These are phyloP conservation scores for Hypoxylon sp. DNA, from an alignment of 2,329 filamentous ascomycete species.

Conservation along the genomic window DNA sequence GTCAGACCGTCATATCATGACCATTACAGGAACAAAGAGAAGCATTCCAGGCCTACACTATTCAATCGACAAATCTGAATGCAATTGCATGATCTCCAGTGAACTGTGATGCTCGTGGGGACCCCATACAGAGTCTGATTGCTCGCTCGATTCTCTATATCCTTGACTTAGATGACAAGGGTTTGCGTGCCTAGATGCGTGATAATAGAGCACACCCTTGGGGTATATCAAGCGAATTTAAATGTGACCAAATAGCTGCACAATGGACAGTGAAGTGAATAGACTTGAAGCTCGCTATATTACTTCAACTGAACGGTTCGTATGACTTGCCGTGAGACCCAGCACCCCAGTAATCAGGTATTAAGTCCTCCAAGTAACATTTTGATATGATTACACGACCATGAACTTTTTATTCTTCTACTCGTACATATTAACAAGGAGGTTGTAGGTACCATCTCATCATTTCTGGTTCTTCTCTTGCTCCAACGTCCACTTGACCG, in stretches of 20 bases:
- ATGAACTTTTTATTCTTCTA: slow-evolving; percentile 7
- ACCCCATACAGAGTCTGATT: not conserved
- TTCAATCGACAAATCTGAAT: slow-evolving; percentile 32
- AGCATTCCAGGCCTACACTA: slow-evolving; percentile 28
- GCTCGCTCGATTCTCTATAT: not conserved
- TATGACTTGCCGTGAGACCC: not conserved
- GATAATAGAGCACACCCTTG: not conserved
- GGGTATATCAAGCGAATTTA: not conserved
- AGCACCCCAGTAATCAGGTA: slow-evolving; percentile 6
- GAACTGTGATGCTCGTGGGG: not conserved
- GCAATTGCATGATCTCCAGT: slow-evolving; percentile 8
- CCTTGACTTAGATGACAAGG: not conserved
- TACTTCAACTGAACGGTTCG: not conserved
- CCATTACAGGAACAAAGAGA: slow-evolving; percentile 30
- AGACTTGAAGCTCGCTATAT: not conserved
- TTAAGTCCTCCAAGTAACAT: slow-evolving; percentile 1
- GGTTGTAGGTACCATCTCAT: slow-evolving; percentile 3
- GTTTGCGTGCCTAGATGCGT: not conserved
- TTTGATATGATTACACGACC: slow-evolving; percentile 23
- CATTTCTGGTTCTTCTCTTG: slow-evolving; percentile 60
- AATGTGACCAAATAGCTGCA: not conserved
- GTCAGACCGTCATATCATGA: slow-evolving; percentile 24
- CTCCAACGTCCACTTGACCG: slow-evolving; percentile 69
- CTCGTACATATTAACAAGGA: not conserved
- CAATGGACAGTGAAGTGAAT: not conserved